phyloP scores from a whole-genome alignment of 2,329 filamentous ascomycete genomes.

The Chalara sp. region DNA sequence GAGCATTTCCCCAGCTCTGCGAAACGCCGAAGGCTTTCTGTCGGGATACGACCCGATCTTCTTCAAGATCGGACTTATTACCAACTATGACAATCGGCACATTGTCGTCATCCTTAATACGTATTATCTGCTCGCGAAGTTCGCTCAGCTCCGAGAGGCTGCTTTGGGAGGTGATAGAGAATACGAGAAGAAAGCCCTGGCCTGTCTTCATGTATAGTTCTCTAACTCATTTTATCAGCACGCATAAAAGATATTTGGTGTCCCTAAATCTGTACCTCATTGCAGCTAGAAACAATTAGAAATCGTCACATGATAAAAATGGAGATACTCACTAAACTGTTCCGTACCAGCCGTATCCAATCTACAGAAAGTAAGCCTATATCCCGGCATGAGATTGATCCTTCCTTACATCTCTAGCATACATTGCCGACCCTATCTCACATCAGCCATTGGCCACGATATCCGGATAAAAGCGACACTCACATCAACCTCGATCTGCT shows the following conservation, averaged over 20 bases:
- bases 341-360: constrained; percentile 70
- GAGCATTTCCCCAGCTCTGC: constrained; percentile 64
- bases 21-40: constrained; percentile 59
- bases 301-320: too few species aligned
- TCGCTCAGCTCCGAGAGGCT: constrained; percentile 65
- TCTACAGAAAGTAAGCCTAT: constrained; percentile 27
- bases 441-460: background rate
- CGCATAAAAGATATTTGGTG: background rate
- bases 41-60: constrained; percentile 60
- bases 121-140: constrained; percentile 65
- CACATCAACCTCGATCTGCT: constrained; percentile 62
- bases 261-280: constrained; percentile 41
- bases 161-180: constrained; percentile 64
- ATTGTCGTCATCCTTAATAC: constrained; percentile 65
- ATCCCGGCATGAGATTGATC: background rate
- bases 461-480: constrained; percentile 28
- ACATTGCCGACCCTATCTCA: constrained; percentile 58
- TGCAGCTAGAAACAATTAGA: constrained; percentile 35
- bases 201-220: constrained; percentile 71
- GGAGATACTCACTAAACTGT: constrained; percentile 58
- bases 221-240: constrained; percentile 28
- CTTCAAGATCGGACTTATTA: constrained; percentile 69
- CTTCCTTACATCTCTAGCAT: constrained; percentile 59
- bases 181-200: constrained; percentile 69
- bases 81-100: constrained; percentile 68